phyloP scores from a whole-genome alignment of 2,329 filamentous ascomycete species.

The Pezicula radicicola region DNA sequence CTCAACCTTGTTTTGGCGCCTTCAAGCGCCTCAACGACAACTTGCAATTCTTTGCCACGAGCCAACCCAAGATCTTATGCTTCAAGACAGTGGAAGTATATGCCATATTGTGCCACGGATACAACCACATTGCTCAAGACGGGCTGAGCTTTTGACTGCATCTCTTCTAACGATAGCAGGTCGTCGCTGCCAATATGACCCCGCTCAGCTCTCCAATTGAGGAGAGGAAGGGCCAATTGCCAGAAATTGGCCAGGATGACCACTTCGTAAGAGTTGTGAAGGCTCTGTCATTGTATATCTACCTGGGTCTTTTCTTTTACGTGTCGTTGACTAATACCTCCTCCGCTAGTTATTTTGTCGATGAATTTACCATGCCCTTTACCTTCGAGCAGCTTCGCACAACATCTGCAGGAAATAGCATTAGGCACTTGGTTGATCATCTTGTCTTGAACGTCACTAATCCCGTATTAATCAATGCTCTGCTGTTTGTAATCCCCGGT shows the following conservation, averaged over 20 bases:
- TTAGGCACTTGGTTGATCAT: conserved; percentile 59
- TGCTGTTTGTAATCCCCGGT: conserved; percentile 54
- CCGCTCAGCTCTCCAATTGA: background rate
- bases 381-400: conserved; percentile 73
- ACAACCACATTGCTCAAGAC: no score
- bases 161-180: no score
- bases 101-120: no score
- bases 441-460: conserved; percentile 62
- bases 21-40: no score
- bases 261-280: conserved; percentile 62
- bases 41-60: no score
- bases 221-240: conserved; percentile 33
- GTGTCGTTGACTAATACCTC: conserved; percentile 4
- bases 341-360: conserved; percentile 54
- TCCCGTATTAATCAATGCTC: conserved; percentile 66
- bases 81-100: no score
- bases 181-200: no score
- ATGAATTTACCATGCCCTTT: conserved; percentile 60
- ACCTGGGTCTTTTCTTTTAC: background rate
- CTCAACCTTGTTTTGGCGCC: no score
- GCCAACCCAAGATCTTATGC: no score
- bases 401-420: conserved; percentile 57
- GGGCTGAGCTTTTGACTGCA: no score
- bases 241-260: conserved; percentile 56
- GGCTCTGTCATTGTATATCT: conserved; percentile 58